These are phyloP conservation scores for Karstenula rhodostoma DNA, from an alignment of 2,329 filamentous ascomycete species.

Conservation along the genomic window DNA sequence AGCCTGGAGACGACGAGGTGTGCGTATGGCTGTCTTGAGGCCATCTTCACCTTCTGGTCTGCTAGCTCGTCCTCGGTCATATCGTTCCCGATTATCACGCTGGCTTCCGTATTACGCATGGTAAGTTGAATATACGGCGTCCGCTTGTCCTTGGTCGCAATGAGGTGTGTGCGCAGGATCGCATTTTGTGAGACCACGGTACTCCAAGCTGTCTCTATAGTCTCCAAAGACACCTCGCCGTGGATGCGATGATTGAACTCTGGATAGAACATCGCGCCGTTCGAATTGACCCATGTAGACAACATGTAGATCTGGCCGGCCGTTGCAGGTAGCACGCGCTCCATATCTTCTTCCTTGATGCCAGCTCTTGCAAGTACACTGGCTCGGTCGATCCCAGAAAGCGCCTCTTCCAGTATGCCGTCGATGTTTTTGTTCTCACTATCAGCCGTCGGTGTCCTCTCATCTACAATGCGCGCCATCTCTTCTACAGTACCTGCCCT, in stretches of 20 bases:
- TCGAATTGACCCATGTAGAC: slow-evolving; percentile 74
- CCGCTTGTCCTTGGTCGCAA: slow-evolving; percentile 57
- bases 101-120: slow-evolving; percentile 51
- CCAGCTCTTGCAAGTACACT: slow-evolving; percentile 52
- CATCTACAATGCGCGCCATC: slow-evolving; percentile 62
- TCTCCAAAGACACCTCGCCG: slow-evolving; percentile 47
- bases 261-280: slow-evolving; percentile 75
- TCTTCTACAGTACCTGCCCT: slow-evolving; percentile 69
- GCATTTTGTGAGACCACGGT: slow-evolving; percentile 63
- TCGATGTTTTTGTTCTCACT: slow-evolving; percentile 11
- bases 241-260: slow-evolving; percentile 70
- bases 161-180: slow-evolving; percentile 74
- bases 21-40: slow-evolving; percentile 41
- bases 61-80: slow-evolving; percentile 11
- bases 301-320: slow-evolving; percentile 85
- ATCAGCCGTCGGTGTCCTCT: slow-evolving; percentile 12
- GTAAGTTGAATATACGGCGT: slow-evolving; percentile 72
- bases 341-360: slow-evolving; percentile 58
- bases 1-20: slow-evolving; percentile 47
- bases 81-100: slow-evolving; percentile 40
- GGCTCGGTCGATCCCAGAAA: slow-evolving; percentile 51
- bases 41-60: slow-evolving; percentile 6
- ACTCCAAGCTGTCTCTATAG: slow-evolving; percentile 69
- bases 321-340: slow-evolving; percentile 71
- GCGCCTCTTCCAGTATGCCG: slow-evolving; percentile 23